These are phyloP conservation scores for Phytophthora sansomeana DNA, from an alignment of 352 stramenopile species.

Conservation along the genomic window DNA sequence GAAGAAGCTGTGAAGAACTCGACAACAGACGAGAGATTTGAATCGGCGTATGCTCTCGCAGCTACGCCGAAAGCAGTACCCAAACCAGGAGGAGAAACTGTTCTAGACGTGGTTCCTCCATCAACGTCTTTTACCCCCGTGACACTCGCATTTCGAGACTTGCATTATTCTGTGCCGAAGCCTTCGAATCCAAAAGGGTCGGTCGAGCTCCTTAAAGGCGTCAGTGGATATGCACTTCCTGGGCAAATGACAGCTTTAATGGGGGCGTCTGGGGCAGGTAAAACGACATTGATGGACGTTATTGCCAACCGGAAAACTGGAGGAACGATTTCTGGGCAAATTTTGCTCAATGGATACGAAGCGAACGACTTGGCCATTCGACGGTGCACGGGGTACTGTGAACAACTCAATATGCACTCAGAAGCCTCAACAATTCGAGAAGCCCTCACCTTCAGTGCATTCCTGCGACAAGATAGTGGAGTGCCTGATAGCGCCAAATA, in stretches of 20 bases:
- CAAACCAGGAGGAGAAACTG: conserved; percentile 13
- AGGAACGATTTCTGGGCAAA: conserved; percentile 39
- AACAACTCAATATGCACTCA: conserved; percentile 88
- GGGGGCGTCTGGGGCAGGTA: conserved; percentile 68
- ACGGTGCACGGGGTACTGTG: conserved; percentile 56
- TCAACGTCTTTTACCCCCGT: conserved; percentile 29
- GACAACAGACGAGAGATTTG: conserved; percentile 3
- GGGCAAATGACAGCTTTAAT: conserved; percentile 58
- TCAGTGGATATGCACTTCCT: conserved; percentile 30
- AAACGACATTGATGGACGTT: conserved; percentile 92
- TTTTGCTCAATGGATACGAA: conserved; percentile 28
- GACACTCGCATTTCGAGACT: conserved; percentile 30
- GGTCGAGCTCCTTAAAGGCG: conserved; percentile 26
- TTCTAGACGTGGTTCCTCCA: conserved; percentile 16
- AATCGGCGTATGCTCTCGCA: conserved; percentile 23
- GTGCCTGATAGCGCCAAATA: conserved; percentile 51
- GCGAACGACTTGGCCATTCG: conserved; percentile 29
- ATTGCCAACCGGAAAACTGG: conserved; percentile 90
- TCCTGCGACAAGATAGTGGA: conserved; percentile 57
- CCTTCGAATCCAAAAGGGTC: conserved; percentile 27
- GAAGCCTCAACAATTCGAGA: conserved; percentile 90
- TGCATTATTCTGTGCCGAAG: conserved; percentile 33
- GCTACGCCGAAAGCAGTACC: conserved; percentile 22
- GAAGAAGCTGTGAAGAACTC: conserved; percentile 5
- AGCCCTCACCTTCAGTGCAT: conserved; percentile 87